Evolutionary conservation across 164 flowering plant species (phyloP).

Genomic region (Piper betle): DNA sequence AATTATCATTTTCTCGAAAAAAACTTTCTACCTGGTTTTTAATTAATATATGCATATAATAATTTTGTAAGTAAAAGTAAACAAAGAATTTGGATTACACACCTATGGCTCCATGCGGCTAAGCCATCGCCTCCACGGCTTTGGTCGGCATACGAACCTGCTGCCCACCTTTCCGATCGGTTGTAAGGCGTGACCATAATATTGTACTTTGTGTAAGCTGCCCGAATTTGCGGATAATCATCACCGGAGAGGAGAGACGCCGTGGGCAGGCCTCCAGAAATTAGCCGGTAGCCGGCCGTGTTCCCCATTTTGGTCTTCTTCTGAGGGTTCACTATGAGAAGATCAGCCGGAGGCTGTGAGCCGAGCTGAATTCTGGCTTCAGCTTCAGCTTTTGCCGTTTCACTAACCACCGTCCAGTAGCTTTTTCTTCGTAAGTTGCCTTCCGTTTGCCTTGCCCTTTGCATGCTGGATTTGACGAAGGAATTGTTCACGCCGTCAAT

Average conservation of each 20-base stretch:
- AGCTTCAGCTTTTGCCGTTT: slow-evolving; percentile 9
- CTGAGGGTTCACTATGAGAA: slow-evolving; percentile 21
- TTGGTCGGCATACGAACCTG: slow-evolving; percentile 20
- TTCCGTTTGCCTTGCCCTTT: slow-evolving; percentile 7
- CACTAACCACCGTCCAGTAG: slow-evolving; percentile 1
- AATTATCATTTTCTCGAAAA: no score
- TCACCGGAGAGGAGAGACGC: slow-evolving; percentile 20
- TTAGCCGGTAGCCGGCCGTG: no score
- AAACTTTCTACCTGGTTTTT: no score
- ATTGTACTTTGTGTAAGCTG: slow-evolving; percentile 22
- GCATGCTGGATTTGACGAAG: slow-evolving; percentile 28
- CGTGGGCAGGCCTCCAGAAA: slow-evolving; percentile 12
- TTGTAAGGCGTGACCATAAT: slow-evolving; percentile 44
- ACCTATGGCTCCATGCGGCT: slow-evolving; percentile 18
- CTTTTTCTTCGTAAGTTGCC: neutral
- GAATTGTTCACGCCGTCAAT: slow-evolving; percentile 43
- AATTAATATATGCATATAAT: no score
- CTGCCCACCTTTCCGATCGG: slow-evolving; percentile 38
- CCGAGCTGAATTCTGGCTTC: slow-evolving; percentile 12
- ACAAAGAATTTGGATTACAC: neutral
- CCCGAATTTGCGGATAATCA: slow-evolving; percentile 34
- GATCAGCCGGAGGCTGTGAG: slow-evolving; percentile 17
- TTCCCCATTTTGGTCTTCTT: slow-evolving; percentile 30
- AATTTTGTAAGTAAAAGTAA: no score
- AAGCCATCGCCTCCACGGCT: slow-evolving; percentile 37